Base-by-base conservation (phyloP, 2,329 filamentous ascomycete genomes). In the Xylariaceae sp. region DNA sequence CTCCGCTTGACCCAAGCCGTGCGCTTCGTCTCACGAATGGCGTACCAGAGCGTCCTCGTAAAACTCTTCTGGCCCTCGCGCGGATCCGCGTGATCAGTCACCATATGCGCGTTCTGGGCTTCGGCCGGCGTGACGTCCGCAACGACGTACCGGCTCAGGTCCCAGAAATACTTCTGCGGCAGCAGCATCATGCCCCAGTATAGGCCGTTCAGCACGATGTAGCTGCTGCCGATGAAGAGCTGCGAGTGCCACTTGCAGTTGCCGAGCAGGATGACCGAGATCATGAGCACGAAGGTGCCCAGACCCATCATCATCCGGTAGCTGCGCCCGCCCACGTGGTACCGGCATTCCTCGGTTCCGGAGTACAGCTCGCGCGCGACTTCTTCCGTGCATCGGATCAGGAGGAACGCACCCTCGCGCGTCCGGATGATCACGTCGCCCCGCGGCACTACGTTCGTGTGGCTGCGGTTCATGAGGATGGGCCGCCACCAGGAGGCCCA, bases 371-470 rank as follows among this genome's bases (percentile, higher is more conserved):
- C 84, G n/a, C 84, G 77, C 1, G 83, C 81, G 1, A 87, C 80
- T 37, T 84, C 79, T 68, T 87, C 83, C 4, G 78, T 77, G 66
- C 84, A 86, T 51, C 75, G 74, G 13, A 87, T 73, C 5, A 85
- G 73, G 1, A 87, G 69, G 63, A 87, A 85, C 1, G 81, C 83
- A 1, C 83, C 83, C 64, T 82, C 80, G 4, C 82, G 78, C 0
- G 84, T 86, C 34, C 80, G 78, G 57, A 87, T 85, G 34, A 86
- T 77, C n/a, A 87, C 78, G 62, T 87, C 83, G 1, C 83, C 83
- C 2, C 64, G 65, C 1, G 83, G 83, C 0, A 84, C 79, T 17
- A 76, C 69, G 35, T 78, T 76, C 5, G 70, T 77, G 56, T 79
- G 76, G 53, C 74, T 75, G 23, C 83, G 78, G 42, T 76, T 76